A percentile compares a stretch with the other conserved stretches of the same genome.
These are phyloP conservation scores for Salvia miltiorrhiza DNA, from an alignment of 257 asterid species.

Conservation along the genomic window DNA sequence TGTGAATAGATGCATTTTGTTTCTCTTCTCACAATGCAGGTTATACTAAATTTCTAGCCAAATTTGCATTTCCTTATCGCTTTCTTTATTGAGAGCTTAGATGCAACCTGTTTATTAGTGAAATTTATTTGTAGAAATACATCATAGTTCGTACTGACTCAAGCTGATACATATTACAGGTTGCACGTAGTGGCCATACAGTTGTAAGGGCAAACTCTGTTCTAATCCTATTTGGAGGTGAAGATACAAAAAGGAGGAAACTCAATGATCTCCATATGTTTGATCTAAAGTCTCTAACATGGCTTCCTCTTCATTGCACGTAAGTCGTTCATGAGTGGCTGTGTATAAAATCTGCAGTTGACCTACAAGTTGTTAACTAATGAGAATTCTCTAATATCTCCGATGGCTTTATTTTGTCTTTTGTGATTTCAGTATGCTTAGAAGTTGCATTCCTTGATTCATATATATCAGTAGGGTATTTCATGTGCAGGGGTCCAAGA, in stretches of 20 bases:
- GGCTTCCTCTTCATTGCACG: conserved; percentile 99
- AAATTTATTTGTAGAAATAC: not conserved
- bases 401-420: not conserved
- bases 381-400: not conserved
- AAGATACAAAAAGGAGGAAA: conserved; percentile 74
- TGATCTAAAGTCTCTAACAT: conserved; percentile 87
- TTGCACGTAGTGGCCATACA: conserved; percentile 94
- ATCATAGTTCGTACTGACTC: conserved; percentile 24
- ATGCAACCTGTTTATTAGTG: not conserved
- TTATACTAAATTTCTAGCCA: not conserved
- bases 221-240: conserved; percentile 93
- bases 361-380: not conserved
- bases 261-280: conserved; percentile 96
- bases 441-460: conserved; percentile 5
- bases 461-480: conserved; percentile 8
- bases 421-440: not conserved
- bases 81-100: not conserved
- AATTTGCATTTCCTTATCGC: not conserved
- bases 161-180: conserved; percentile 41
- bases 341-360: not conserved
- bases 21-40: not conserved
- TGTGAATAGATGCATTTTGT: not conserved
- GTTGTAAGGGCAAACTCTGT: conserved; percentile 82
- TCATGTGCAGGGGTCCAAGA: conserved; percentile 72
- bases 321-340: conserved; percentile 33